These are phyloP conservation scores for Diophrys appendiculata DNA, from an alignment of 73 alveolate genomes.

Conservation along the genomic window DNA sequence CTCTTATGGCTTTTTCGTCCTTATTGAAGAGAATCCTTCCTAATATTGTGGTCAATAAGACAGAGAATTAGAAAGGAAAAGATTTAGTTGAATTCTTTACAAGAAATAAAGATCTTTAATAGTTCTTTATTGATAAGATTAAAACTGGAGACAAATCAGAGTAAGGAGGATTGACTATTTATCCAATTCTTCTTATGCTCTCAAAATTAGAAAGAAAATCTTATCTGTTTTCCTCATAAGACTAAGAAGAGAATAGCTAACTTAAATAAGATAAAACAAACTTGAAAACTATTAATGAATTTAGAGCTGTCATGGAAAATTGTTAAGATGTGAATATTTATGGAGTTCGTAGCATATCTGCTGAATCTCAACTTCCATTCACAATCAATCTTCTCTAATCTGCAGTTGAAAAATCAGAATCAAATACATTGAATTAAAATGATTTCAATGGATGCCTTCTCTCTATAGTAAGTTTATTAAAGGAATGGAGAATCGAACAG, in stretches of 20 bases:
- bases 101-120: conserved; percentile 17
- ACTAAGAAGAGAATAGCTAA: conserved; percentile 9
- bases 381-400: too few species aligned
- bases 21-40: conserved; percentile 37
- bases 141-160: not conserved
- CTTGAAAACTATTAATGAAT: not conserved
- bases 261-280: not conserved
- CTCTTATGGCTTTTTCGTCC: conserved; percentile 55
- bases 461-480: too few species aligned
- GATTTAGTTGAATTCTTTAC: conserved; percentile 26
- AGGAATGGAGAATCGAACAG: too few species aligned
- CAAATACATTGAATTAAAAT: too few species aligned
- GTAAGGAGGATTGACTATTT: conserved; percentile 2
- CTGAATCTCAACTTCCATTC: too few species aligned
- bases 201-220: conserved; percentile 6
- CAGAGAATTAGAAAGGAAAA: conserved; percentile 24
- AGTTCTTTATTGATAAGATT: conserved; percentile 25
- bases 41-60: conserved; percentile 32
- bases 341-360: too few species aligned
- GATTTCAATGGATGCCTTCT: too few species aligned
- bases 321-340: conserved; percentile 28
- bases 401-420: too few species aligned
- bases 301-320: conserved; percentile 19
- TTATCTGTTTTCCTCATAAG: too few species aligned
- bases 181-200: conserved; percentile 32